Base-by-base conservation (phyloP, 257 asterid species). In the Solanum bulbocastanum region DNA sequence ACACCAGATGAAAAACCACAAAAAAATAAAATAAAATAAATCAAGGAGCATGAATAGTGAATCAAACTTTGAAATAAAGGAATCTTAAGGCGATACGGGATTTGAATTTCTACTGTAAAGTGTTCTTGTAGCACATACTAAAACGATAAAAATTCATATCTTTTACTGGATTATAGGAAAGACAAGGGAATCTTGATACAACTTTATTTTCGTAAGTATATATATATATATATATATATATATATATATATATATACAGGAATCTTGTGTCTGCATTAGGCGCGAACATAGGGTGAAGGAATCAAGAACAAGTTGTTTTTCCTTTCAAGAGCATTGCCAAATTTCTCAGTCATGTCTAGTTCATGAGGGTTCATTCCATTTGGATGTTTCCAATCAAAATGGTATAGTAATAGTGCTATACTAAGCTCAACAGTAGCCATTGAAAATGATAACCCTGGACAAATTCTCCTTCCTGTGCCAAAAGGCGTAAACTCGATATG, bases 381-480 rank as follows among this genome's bases (percentile, higher is more conserved):
- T 0, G 91, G 86, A 79, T 89, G 86, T 74, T 87, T 46, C 92
- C 94, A 92, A 7, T 90, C 85, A 11, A 92, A 92, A 52, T 88
- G 66, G 52, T 90, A 87, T 25, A 90, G 83, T 12, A 90, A 58
- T 4, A 69, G 78, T 5, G 92, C 92, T 40, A 92, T 56, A 6
- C 87, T 44, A 13, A 92, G 49, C 84, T 90, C 91, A 5, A 90
- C 40, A 30, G 79, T 89, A 2, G 91, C 87, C 68, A 87, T 22
- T 4, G 88, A 90, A 22, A 86, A 88, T 32, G 20, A 30, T 39
- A 90, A 75, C 3, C 92, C 92, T 0, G 93, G 93, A 69, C 92
- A 91, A 11, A 89, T 86, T 25, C 93, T 90, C 35, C 85, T 83
- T 12, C 93, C 92, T 1, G 91, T 88, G 22, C 93, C 92, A 33